phyloP scores from a whole-genome alignment of 108 stramenopile genomes.

The Fragilariopsis cylindrus region DNA sequence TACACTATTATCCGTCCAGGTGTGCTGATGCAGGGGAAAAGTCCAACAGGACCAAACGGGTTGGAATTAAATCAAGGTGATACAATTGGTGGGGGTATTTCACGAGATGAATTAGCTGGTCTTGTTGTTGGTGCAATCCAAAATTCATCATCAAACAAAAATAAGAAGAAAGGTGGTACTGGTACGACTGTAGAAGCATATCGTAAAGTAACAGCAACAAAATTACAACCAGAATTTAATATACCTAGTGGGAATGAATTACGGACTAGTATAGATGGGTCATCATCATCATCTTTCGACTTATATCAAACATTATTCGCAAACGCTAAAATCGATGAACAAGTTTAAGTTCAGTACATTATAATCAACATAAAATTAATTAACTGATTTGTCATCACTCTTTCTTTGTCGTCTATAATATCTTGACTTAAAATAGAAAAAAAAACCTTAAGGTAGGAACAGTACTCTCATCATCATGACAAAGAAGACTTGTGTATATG shows the following conservation, averaged over 20 bases:
- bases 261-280: neutral
- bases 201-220: conserved; percentile 20
- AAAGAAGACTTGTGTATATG: too few species aligned
- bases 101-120: conserved; percentile 54
- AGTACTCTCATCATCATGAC: too few species aligned
- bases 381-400: too few species aligned
- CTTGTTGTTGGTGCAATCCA: conserved; percentile 37
- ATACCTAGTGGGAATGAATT: conserved; percentile 29
- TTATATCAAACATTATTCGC: conserved; percentile 2
- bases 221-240: conserved; percentile 20
- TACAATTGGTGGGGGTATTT: conserved; percentile 45
- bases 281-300: neutral
- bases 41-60: conserved; percentile 29
- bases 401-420: too few species aligned
- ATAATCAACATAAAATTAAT: neutral
- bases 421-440: too few species aligned
- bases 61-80: conserved; percentile 59
- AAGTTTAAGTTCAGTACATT: neutral
- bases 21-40: conserved; percentile 37
- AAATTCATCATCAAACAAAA: neutral
- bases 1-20: conserved; percentile 61
- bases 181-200: conserved; percentile 26
- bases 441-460: too few species aligned
- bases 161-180: neutral
- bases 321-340: conserved; percentile 1